Percentiles rank a stretch among this genome's conserved stretches.
phyloP scores from a whole-genome alignment of 257 asterid species.

The Avicennia marina region DNA sequence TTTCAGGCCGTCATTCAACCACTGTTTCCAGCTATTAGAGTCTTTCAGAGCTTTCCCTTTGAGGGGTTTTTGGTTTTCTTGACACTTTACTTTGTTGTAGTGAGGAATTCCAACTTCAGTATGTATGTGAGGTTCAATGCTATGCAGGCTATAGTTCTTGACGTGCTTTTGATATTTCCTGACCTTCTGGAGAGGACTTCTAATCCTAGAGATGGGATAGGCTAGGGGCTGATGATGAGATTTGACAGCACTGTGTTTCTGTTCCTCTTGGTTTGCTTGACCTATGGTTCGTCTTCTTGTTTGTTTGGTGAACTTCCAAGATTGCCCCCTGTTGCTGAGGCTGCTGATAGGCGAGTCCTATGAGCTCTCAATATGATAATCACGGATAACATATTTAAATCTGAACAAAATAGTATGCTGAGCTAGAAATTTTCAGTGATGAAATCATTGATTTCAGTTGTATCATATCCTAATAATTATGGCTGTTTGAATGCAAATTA shows the following conservation, averaged over 20 bases:
- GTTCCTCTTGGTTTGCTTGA: slow-evolving; percentile 67
- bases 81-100: slow-evolving; percentile 84
- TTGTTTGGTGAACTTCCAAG: slow-evolving; percentile 79
- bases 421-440: too few relatives aligned
- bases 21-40: slow-evolving; percentile 73
- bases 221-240: slow-evolving; percentile 85
- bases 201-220: slow-evolving; percentile 79
- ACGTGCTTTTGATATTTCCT: slow-evolving; percentile 86
- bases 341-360: slow-evolving; percentile 96
- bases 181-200: slow-evolving; percentile 84
- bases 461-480: too few relatives aligned
- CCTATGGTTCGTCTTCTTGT: slow-evolving; percentile 80
- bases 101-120: slow-evolving; percentile 82
- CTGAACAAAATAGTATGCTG: too few relatives aligned
- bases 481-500: too few relatives aligned
- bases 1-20: slow-evolving; percentile 71
- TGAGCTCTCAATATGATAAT: not conserved
- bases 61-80: slow-evolving; percentile 75
- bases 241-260: slow-evolving; percentile 92
- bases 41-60: slow-evolving; percentile 85
- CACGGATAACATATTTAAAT: too few relatives aligned
- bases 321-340: slow-evolving; percentile 94
- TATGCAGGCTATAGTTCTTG: slow-evolving; percentile 98
- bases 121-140: slow-evolving; percentile 91
- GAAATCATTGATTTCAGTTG: too few relatives aligned